Percentiles rank a stretch among this genome's conserved stretches.
phyloP scores from a whole-genome alignment of 2,329 filamentous ascomycete genomes.

The Diaporthe citri region DNA sequence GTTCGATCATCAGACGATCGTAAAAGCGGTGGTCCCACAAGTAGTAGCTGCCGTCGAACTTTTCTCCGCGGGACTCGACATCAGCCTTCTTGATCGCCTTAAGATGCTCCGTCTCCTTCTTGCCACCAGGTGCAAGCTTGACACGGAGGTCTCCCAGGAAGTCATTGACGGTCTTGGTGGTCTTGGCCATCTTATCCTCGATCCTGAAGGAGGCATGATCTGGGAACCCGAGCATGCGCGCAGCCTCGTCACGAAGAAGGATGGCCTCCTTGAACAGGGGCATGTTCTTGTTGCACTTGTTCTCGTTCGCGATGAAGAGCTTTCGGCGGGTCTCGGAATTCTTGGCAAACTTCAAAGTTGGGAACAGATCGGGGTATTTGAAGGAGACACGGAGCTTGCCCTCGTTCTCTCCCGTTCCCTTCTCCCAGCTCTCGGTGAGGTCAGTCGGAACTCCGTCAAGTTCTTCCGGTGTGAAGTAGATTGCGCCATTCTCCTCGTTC shows the following conservation, averaged over 20 bases:
- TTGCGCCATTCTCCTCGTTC: constrained; percentile 84
- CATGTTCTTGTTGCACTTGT: constrained; percentile 82
- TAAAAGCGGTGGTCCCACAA: constrained; percentile 88
- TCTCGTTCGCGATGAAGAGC: constrained; percentile 81
- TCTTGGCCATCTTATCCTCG: constrained; percentile 90
- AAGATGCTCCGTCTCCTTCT: constrained; percentile 78
- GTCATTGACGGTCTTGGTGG: constrained; percentile 75
- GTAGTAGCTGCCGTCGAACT: constrained; percentile 79
- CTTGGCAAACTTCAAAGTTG: constrained; percentile 81
- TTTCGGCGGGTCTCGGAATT: constrained; percentile 76
- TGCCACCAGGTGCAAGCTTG: constrained; percentile 76
- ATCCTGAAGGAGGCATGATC: constrained; percentile 83
- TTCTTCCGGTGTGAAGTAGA: constrained; percentile 82
- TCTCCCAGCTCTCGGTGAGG: constrained; percentile 74
- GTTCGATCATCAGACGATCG: constrained; percentile 83
- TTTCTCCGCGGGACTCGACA: constrained; percentile 68
- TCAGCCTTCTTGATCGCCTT: constrained; percentile 81
- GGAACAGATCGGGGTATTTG: constrained; percentile 87
- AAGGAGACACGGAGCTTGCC: constrained; percentile 80
- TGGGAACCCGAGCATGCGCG: constrained; percentile 80
- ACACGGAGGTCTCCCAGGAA: constrained; percentile 79
- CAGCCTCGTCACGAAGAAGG: constrained; percentile 81
- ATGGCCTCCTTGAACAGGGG: constrained; percentile 81
- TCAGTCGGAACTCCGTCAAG: constrained; percentile 82
- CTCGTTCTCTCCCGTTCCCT: constrained; percentile 79